Conservation (phyloP, 106 monocot genomes). For the Amphibolis antarctica region DNA sequence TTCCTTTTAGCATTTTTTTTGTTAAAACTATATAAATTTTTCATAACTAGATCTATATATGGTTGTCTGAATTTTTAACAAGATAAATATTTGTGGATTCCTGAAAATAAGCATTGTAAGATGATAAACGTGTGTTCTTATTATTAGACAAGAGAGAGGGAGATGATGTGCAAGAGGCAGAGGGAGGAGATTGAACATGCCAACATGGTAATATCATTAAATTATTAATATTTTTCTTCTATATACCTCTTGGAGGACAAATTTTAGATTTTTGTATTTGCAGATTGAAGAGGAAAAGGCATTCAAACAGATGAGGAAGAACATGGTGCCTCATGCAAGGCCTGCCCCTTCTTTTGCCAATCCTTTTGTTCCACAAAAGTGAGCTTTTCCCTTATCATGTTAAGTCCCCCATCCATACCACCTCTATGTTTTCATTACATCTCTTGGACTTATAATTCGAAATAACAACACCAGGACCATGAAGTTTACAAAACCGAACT, state of each 20-base stretch:
- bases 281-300: constrained; percentile 88
- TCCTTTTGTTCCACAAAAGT: constrained; percentile 82
- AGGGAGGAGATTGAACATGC: constrained; percentile 73
- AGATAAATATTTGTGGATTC: no score
- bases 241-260: neutral
- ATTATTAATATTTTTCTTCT: neutral
- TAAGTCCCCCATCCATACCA: no score
- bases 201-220: constrained; percentile 37
- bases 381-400: neutral
- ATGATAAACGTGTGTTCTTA: constrained; percentile 8
- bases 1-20: neutral
- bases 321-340: constrained; percentile 82
- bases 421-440: no score
- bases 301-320: constrained; percentile 74
- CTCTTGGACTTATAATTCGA: no score
- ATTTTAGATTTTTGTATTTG: neutral
- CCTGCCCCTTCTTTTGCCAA: constrained; percentile 67
- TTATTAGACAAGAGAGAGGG: constrained; percentile 75
- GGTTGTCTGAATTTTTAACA: no score
- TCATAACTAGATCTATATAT: no score
- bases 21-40: no score
- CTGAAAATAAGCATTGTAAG: neutral
- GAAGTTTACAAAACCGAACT: constrained; percentile 53
- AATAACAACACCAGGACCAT: constrained; percentile 1
- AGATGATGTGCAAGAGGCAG: constrained; percentile 51